phyloP scores from a whole-genome alignment of 1,284 basidiomycete species.

The Coniophora puteana region DNA sequence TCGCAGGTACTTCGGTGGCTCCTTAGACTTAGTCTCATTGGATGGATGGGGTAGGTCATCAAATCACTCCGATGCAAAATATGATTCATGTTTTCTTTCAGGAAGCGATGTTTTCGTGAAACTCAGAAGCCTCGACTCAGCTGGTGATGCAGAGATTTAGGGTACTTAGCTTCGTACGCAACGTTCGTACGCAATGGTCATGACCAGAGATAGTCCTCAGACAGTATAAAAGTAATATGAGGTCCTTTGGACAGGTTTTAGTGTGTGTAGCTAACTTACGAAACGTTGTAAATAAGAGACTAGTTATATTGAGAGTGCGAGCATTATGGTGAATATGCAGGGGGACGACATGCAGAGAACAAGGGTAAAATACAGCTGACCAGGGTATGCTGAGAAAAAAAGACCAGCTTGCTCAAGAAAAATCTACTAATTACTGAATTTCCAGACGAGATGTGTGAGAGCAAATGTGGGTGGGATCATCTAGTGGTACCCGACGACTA shows the following conservation, averaged over 20 bases:
- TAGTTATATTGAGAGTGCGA: conserved; percentile 38
- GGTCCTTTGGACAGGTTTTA: too few relatives aligned
- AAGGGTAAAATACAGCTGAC: conserved; percentile 40
- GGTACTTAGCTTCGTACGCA: too few relatives aligned
- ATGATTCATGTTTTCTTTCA: conserved; percentile 19
- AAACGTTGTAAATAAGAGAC: conserved; percentile 13
- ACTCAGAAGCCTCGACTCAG: conserved; percentile 67
- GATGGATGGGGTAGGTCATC: conserved; percentile 72
- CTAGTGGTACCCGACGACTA: conserved; percentile 39
- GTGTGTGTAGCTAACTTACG: too few relatives aligned
- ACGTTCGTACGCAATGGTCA: too few relatives aligned
- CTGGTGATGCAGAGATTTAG: conserved; percentile 47
- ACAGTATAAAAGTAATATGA: too few relatives aligned
- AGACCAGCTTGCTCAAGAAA: conserved; percentile 31
- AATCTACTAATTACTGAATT: conserved; percentile 26
- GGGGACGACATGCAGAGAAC: conserved; percentile 29
- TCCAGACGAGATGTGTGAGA: conserved; percentile 14
- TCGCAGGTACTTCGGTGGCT: conserved; percentile 73
- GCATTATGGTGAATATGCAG: conserved; percentile 33
- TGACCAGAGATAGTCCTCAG: too few relatives aligned
- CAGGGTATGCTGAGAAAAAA: conserved; percentile 32
- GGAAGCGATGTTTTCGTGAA: conserved; percentile 78
- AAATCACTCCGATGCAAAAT: neutral
- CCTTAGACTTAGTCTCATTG: conserved; percentile 70
- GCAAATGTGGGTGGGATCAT: conserved; percentile 23